Evolutionary conservation across 2,329 filamentous ascomycete species (phyloP).

Genomic region (Claviceps arundinis): DNA sequence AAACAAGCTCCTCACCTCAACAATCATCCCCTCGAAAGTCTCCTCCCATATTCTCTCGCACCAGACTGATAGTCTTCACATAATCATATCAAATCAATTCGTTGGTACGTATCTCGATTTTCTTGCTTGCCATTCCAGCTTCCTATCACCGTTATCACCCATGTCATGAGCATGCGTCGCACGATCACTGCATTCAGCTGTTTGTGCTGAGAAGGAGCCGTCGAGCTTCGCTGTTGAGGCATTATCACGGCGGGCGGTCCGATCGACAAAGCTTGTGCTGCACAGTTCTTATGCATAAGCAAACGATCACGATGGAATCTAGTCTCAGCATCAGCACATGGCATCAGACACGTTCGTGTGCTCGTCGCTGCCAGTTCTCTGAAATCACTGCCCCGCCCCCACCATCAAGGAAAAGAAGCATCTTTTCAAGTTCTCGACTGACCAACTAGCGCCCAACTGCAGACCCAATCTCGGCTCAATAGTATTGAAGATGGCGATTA

Average conservation of each 20-base stretch:
- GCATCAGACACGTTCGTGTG: background rate
- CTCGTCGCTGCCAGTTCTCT: background rate
- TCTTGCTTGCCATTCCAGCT: background rate
- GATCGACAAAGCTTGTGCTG: background rate
- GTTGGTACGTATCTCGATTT: background rate
- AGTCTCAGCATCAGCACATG: background rate
- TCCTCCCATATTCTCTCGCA: background rate
- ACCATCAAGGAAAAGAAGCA: background rate
- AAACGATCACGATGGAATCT: background rate
- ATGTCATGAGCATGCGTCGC: background rate
- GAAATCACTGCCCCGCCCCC: constrained; percentile 4
- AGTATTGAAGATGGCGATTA: constrained; percentile 63
- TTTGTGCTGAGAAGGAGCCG: background rate
- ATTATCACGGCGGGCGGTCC: background rate
- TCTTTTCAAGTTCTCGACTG: background rate
- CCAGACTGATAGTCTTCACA: background rate
- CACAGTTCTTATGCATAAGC: background rate
- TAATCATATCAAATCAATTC: background rate
- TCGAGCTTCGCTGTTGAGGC: constrained; percentile 1
- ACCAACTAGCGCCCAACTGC: background rate
- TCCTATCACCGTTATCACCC: background rate
- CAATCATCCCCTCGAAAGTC: constrained; percentile 1
- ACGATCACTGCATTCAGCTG: background rate
- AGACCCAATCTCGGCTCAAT: constrained; percentile 1
- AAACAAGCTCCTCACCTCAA: constrained; percentile 4